Evolutionary conservation across 148 eudicot species (phyloP), one percentile per base, ranked within the genome.

Genomic region (Rhododendron mucronatum): DNA sequence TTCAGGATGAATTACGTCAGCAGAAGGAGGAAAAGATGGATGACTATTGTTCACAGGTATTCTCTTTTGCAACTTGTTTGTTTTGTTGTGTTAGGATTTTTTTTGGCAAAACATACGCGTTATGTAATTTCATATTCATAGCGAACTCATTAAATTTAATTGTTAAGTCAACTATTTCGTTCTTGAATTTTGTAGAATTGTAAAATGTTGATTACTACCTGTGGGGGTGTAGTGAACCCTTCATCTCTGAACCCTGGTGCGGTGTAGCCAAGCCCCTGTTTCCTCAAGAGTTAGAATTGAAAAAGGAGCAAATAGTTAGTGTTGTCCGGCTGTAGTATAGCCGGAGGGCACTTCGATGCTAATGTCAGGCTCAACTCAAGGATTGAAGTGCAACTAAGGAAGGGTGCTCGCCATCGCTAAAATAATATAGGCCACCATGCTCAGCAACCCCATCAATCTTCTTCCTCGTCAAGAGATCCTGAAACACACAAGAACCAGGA

Each of bases 1-100:
- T 91, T 82, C 87, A 97, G 99, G 98, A 97, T 90, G 98, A 97
- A 88, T 86, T 97, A 76, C 96, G 99, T 85, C 99, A 97, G 88
- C 94, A 91, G 78, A 91, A 92, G 91, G 99, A 97, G 88, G 99
- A 95, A 85, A 94, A 93, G 89, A 94, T 91, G 95, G 99, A 97
- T 90, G 99, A 97, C 91, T 97, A 97, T 87, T 95, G 99, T 80
- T 96, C 98, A 69, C 89, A 93, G 95, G 98, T 91, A 83, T 69
- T 28, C 53, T 35, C 55, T 50, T 86, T 86, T 23, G 9, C 83
- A 85, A 69, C 67, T 81, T 71, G 73, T 81, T 86, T 48, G 39
- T 81, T 53, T 81, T 16, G 5, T 57, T 20, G 7, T 81, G 26
- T 10, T 35, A 3, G 14, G 23, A 10, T 16, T 28, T 8, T 28